Percentiles rank a stretch among this genome's conserved stretches.
phyloP scores from a whole-genome alignment of 75 land plant species.

The Pseudotsuga menziesii region DNA sequence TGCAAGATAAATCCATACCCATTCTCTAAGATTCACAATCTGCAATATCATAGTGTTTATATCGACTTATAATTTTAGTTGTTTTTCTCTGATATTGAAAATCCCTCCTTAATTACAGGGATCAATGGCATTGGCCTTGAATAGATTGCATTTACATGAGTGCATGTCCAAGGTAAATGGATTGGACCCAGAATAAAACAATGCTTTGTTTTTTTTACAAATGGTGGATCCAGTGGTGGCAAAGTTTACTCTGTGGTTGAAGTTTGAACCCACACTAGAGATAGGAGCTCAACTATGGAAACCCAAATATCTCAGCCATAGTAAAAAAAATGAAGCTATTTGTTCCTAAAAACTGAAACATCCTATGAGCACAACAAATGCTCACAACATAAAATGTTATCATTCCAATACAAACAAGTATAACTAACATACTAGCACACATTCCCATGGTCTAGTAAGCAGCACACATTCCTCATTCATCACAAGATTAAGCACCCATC shows the following conservation, averaged over 20 bases:
- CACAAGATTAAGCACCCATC: no score
- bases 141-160: constrained; percentile 33
- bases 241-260: constrained; percentile 66
- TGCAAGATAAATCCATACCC: not conserved
- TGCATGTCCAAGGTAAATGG: constrained; percentile 58
- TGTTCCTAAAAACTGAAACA: not conserved
- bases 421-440: no score
- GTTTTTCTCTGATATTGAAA: no score
- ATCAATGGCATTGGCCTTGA: constrained; percentile 22
- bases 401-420: no score
- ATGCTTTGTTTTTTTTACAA: constrained; percentile 24
- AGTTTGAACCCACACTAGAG: constrained; percentile 51
- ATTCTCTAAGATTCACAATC: not conserved
- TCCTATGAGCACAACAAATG: not conserved
- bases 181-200: constrained; percentile 28
- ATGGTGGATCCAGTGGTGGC: constrained; percentile 68
- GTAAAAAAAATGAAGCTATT: not conserved
- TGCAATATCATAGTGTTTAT: not conserved
- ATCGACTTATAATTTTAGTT: no score
- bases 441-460: no score
- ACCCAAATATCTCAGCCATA: constrained; percentile 17
- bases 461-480: no score
- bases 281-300: constrained; percentile 38
- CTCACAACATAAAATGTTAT: no score
- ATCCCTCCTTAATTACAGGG: constrained; percentile 29